Conservation (phyloP, 345 rosid genomes). For the Rhodomyrtus tomentosa region DNA sequence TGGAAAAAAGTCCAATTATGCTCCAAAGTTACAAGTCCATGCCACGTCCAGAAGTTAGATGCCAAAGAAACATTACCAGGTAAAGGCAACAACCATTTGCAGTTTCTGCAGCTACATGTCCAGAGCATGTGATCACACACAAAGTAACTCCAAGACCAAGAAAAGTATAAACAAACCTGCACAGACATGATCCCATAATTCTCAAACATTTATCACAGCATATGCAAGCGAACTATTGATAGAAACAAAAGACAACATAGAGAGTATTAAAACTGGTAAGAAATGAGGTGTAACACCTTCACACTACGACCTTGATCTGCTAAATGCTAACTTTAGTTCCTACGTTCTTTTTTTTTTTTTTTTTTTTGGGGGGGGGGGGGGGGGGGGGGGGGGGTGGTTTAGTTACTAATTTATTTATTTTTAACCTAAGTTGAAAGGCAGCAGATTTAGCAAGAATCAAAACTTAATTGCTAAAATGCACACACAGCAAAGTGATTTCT, state of each 20-base stretch:
- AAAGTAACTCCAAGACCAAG: conserved; percentile 59
- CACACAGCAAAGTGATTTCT: not conserved
- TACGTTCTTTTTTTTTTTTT: too few relatives aligned
- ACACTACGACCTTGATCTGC: not conserved
- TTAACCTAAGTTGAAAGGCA: not conserved
- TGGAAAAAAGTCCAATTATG: not conserved
- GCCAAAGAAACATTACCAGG: conserved; percentile 25
- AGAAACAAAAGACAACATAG: not conserved
- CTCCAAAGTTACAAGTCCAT: not conserved
- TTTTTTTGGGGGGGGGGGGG: too few relatives aligned
- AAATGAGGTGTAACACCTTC: not conserved
- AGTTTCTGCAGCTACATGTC: conserved; percentile 86
- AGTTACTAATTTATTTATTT: too few relatives aligned
- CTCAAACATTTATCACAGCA: not conserved
- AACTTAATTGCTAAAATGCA: not conserved
- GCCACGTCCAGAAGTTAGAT: not conserved
- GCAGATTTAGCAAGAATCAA: not conserved
- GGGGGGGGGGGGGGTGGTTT: too few relatives aligned
- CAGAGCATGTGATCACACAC: conserved; percentile 62
- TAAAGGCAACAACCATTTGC: conserved; percentile 80
- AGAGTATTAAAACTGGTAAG: not conserved
- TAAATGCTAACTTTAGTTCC: not conserved
- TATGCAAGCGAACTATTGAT: not conserved
- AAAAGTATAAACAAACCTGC: conserved; percentile 75
- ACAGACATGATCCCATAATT: conserved; percentile 1